Evolutionary conservation across 2,329 filamentous ascomycete species (phyloP).

Genomic region (Diaporthe vexans): DNA sequence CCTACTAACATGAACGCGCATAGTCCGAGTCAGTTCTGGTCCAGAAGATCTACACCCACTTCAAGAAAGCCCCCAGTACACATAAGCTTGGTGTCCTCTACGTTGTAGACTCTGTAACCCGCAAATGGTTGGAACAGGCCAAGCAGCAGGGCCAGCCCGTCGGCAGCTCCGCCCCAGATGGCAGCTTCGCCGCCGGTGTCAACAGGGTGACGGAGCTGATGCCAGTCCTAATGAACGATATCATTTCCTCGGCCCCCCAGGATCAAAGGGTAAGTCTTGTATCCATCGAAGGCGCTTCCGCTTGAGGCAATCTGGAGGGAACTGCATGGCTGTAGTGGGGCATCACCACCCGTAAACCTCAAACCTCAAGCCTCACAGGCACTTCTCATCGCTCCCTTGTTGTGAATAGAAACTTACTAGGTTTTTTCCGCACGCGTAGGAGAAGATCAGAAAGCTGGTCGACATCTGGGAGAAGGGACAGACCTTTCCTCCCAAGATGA

Average conservation of each 20-base stretch:
- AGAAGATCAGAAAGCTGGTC: slow-evolving; percentile 94
- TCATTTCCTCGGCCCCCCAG: slow-evolving; percentile 86
- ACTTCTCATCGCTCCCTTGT: slow-evolving; percentile 43
- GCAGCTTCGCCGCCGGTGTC: slow-evolving; percentile 94
- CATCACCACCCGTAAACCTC: slow-evolving; percentile 27
- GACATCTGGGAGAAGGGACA: slow-evolving; percentile 98
- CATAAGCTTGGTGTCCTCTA: slow-evolving; percentile 99
- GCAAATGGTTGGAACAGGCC: slow-evolving; percentile 97
- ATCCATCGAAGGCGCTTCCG: slow-evolving; percentile 10
- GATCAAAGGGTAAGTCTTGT: slow-evolving; percentile 92
- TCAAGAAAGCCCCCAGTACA: slow-evolving; percentile 93
- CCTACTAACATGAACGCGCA: slow-evolving; percentile 48
- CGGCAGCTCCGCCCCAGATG: slow-evolving; percentile 85
- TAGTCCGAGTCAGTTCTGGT: slow-evolving; percentile 96
- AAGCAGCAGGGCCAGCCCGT: slow-evolving; percentile 87
- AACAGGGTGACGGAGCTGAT: slow-evolving; percentile 97
- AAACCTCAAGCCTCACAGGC: slow-evolving; percentile 30
- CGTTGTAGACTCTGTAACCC: slow-evolving; percentile 99
- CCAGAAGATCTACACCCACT: slow-evolving; percentile 96
- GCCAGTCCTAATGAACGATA: slow-evolving; percentile 94
- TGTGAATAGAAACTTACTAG: slow-evolving; percentile 55
- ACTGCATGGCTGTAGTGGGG: slow-evolving; percentile 43
- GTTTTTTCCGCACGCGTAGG: slow-evolving; percentile 71
- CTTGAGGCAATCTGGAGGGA: slow-evolving; percentile 31
- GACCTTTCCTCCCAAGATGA: slow-evolving; percentile 87